These are phyloP conservation scores for Fusarium continuum DNA, from an alignment of 2,329 filamentous ascomycete genomes.

Conservation along the genomic window DNA sequence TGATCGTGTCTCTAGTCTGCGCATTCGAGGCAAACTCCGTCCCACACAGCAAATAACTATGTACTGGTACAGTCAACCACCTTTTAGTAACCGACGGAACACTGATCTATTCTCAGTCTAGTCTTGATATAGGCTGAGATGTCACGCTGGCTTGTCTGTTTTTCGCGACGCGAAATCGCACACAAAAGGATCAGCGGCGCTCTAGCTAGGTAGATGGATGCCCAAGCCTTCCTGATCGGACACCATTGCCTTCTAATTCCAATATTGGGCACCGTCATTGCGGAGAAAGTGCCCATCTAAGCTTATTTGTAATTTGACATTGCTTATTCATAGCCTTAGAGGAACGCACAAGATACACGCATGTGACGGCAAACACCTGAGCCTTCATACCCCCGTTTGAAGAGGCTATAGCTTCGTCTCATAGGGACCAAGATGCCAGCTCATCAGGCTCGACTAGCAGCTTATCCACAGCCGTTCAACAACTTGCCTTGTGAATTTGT, in stretches of 20 bases:
- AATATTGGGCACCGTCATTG: background rate
- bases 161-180: background rate
- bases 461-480: slow-evolving; percentile 6
- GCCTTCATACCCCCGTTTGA: background rate
- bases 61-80: background rate
- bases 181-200: slow-evolving; percentile 24
- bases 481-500: slow-evolving; percentile 4
- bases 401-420: slow-evolving; percentile 4
- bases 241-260: background rate
- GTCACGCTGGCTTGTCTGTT: slow-evolving; percentile 4
- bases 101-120: slow-evolving; percentile 10
- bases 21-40: slow-evolving; percentile 7
- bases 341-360: background rate
- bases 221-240: slow-evolving; percentile 14
- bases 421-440: slow-evolving; percentile 20
- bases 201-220: slow-evolving; percentile 22
- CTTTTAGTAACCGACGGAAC: background rate
- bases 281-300: slow-evolving; percentile 1
- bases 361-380: slow-evolving; percentile 29
- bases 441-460: slow-evolving; percentile 24
- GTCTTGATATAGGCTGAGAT: slow-evolving; percentile 6
- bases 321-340: background rate
- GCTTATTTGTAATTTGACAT: slow-evolving; percentile 1
- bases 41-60: background rate
- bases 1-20: background rate